Evolutionary conservation across 2,329 filamentous ascomycete genomes (phyloP).

Genomic region (Aspergillus calidoustus): DNA sequence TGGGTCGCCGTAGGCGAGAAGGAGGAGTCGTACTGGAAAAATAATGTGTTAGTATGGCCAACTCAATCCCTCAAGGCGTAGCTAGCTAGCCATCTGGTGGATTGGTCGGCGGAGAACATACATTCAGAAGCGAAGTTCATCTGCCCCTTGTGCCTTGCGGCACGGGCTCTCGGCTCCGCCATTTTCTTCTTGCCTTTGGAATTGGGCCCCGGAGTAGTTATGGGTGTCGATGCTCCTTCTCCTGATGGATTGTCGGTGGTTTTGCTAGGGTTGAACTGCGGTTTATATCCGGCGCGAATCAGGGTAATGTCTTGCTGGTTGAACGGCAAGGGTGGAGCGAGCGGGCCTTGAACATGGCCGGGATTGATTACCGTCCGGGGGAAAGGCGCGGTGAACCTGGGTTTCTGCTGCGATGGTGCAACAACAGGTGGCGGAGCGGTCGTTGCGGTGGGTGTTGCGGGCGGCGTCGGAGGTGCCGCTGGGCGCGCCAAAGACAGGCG

Average conservation of each 20-base stretch:
- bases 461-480: conserved; percentile 7
- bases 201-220: not conserved
- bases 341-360: conserved; percentile 23
- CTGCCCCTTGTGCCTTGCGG: conserved; percentile 79
- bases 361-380: conserved; percentile 18
- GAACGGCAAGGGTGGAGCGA: conserved; percentile 29
- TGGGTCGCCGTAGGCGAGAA: conserved; percentile 52
- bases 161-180: conserved; percentile 77
- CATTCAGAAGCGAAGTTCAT: conserved; percentile 78
- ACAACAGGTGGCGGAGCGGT: not conserved
- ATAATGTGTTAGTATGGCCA: not conserved
- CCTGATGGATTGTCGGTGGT: not conserved
- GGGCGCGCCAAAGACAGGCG: not conserved
- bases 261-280: conserved; percentile 23
- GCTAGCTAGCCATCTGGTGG: not conserved
- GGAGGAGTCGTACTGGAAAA: conserved; percentile 45
- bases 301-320: conserved; percentile 29
- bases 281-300: conserved; percentile 30
- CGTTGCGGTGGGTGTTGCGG: conserved; percentile 2
- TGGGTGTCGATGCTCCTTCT: conserved; percentile 1
- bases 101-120: conserved; percentile 45
- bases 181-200: conserved; percentile 34
- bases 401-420: conserved; percentile 7
- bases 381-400: not conserved
- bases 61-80: not conserved